Evolutionary conservation across 1,284 basidiomycete genomes (phyloP), one percentile per base, ranked within the genome.

Genomic region (Ustilago curta): DNA sequence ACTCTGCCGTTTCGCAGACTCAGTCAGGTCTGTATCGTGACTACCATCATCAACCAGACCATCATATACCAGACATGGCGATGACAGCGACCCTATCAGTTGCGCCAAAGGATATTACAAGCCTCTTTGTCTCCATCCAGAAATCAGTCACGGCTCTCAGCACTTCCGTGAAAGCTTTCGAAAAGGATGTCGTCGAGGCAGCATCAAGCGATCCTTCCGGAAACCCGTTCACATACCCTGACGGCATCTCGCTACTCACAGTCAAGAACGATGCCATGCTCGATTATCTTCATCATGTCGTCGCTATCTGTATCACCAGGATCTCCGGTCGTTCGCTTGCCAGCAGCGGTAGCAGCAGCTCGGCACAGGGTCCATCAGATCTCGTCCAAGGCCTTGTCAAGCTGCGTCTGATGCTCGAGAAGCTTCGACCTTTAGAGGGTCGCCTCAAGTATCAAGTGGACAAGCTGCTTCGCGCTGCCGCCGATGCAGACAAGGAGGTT

Each of bases 401-500:
- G 58, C 57, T 78, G 21, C 64, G 83, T 1, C 58, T 84, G n/a
- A 58, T 80, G 44, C 66, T 84, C 19, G 88, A 88, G 59, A 88
- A 88, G 78, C 84, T 87, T 27, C 81, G 85, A 29, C 86, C 87
- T 0, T 78, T 99, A 40, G 95, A 99, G 85, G 88, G 88, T 59
- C 91, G 93, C 80, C 91, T 98, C 88, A 91, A 90, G 67, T 97
- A 98, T 85, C 95, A 98, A 85, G 93, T 98, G 80, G 95, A 97
- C 80, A 97, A 98, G 85, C 89, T 81, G 19, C 53, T 83, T 11
- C 63, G 75, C 11, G 72, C 82, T 4, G 79, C 78, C 5, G 78
- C 67, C 3, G 77, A 71, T 42, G 72, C 55, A 4, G 70, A 79
- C 52, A 67, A 66, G 61, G 70, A 70, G 40, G 47, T 62, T 7